phyloP scores from a whole-genome alignment of 164 flowering plant species.

The Litsea cubeba region DNA sequence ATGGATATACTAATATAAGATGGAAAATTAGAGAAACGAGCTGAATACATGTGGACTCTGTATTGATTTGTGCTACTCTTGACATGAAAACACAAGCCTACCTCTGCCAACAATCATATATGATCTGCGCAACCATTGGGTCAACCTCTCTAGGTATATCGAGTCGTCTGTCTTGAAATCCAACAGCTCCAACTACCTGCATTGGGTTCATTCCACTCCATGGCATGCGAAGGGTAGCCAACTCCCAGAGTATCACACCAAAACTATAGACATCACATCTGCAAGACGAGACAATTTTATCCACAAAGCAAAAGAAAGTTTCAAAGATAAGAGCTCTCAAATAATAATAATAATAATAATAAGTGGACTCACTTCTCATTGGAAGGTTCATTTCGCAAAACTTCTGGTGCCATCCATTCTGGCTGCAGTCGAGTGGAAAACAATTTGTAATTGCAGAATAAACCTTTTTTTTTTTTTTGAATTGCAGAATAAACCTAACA shows the following conservation, averaged over 20 bases:
- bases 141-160: conserved; percentile 78
- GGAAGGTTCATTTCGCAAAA: conserved; percentile 87
- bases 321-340: not conserved
- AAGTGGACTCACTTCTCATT: conserved; percentile 83
- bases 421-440: conserved; percentile 57
- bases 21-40: not conserved
- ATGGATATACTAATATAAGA: not conserved
- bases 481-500: not conserved
- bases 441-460: not conserved
- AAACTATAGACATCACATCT: conserved; percentile 96
- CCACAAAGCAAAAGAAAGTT: not conserved
- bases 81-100: conserved; percentile 20
- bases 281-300: conserved; percentile 13
- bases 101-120: conserved; percentile 88
- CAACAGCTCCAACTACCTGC: conserved; percentile 99
- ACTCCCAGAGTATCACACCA: conserved; percentile 95
- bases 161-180: conserved; percentile 85
- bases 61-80: not conserved
- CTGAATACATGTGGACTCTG: not conserved
- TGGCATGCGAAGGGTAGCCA: conserved; percentile 69
- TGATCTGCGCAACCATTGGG: conserved; percentile 69
- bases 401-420: conserved; percentile 99
- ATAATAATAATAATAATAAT: not conserved
- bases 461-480: too few species aligned
- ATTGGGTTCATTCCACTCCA: conserved; percentile 96